phyloP scores from a whole-genome alignment of 2,329 filamentous ascomycete species.

The Dothidotthia symphoricarpi region DNA sequence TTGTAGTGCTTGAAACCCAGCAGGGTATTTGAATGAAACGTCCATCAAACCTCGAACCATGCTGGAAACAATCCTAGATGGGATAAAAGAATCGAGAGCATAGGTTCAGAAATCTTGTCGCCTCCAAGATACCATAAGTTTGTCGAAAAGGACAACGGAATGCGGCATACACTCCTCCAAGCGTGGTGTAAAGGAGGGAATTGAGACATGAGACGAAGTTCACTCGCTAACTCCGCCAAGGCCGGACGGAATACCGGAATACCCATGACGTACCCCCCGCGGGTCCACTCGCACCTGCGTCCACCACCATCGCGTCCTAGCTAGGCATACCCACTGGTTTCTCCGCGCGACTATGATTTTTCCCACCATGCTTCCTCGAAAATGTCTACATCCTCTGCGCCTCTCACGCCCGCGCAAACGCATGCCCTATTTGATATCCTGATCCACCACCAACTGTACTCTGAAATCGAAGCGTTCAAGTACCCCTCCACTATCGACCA shows the following conservation, averaged over 20 bases:
- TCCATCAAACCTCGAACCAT: too few species aligned
- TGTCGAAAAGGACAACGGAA: too few species aligned
- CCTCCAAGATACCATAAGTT: too few species aligned
- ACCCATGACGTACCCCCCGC: constrained; percentile 16
- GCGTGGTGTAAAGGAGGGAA: too few species aligned
- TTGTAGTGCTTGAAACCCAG: too few species aligned
- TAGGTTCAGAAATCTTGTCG: too few species aligned
- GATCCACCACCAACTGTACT: constrained; percentile 55
- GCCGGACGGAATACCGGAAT: not conserved
- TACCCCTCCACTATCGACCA: constrained; percentile 60
- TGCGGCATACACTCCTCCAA: too few species aligned
- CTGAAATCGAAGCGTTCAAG: constrained; percentile 72
- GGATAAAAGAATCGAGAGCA: too few species aligned
- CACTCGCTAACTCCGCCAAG: constrained; percentile 8
- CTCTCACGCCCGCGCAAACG: constrained; percentile 47
- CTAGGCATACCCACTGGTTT: constrained; percentile 1
- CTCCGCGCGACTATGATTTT: not conserved
- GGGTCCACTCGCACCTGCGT: constrained; percentile 7
- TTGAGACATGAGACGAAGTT: too few species aligned
- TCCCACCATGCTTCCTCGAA: constrained; percentile 3
- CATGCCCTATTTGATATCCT: constrained; percentile 56
- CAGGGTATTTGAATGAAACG: too few species aligned
- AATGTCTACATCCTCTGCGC: constrained; percentile 18
- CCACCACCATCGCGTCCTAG: constrained; percentile 3
- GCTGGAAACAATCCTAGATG: too few species aligned